These are phyloP conservation scores for Capronia coronata DNA, from an alignment of 2,329 filamentous ascomycete species.

Conservation along the genomic window DNA sequence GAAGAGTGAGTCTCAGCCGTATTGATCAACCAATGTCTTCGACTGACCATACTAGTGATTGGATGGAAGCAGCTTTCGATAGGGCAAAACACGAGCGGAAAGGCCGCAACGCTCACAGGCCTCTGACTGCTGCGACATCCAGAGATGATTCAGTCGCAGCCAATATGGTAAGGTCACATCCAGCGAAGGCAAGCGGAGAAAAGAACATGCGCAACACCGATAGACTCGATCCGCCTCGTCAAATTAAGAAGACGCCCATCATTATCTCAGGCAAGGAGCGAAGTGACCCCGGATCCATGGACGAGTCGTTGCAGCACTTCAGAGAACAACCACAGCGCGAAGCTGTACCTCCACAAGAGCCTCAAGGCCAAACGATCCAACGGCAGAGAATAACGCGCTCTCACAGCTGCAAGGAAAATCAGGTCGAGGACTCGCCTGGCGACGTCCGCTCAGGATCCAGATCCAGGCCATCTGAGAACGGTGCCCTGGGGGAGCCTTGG, in stretches of 20 bases:
- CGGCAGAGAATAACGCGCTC: conserved; percentile 3
- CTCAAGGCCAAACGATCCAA: neutral
- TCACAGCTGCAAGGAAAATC: neutral
- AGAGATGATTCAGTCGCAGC: neutral
- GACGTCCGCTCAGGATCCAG: neutral
- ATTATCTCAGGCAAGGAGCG: conserved; percentile 10
- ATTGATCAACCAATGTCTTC: neutral
- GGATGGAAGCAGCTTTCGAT: conserved; percentile 13
- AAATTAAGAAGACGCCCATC: neutral
- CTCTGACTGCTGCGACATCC: neutral
- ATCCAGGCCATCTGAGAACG: conserved; percentile 19
- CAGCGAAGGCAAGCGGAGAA: neutral
- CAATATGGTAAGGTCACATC: neutral
- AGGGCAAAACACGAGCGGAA: conserved; percentile 1
- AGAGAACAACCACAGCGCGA: neutral
- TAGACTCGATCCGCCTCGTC: conserved; percentile 16
- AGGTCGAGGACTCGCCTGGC: neutral
- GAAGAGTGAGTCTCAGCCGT: conserved; percentile 1
- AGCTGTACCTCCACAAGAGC: neutral
- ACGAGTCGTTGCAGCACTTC: neutral
- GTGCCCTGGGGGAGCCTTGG: conserved; percentile 28
- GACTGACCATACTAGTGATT: conserved; percentile 8
- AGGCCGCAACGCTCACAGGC: neutral
- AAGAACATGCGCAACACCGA: conserved; percentile 17
- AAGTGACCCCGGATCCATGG: neutral